phyloP scores from a whole-genome alignment of 768 basidiomycete genomes.

The Pisolithus microcarpus region DNA sequence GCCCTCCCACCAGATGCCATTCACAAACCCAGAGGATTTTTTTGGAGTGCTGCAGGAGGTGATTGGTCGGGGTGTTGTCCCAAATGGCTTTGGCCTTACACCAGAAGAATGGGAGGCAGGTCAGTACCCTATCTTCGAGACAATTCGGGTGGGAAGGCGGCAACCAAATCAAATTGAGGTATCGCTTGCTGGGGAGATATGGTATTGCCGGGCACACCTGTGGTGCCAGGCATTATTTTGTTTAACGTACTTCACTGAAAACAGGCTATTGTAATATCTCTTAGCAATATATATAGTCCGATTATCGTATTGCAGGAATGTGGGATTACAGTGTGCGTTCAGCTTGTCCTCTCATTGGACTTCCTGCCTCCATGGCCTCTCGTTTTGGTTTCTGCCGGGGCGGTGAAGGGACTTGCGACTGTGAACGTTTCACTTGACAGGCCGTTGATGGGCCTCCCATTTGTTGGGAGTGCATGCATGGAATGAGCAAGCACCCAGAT shows the following conservation, averaged over 20 bases:
- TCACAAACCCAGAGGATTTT: conserved; percentile 6
- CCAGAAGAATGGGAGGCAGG: conserved; percentile 12
- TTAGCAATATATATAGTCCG: neutral
- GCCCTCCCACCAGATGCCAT: conserved; percentile 4
- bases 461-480: neutral
- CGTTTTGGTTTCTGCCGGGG: neutral
- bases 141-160: neutral
- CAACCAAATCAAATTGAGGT: conserved; percentile 3
- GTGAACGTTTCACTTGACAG: neutral
- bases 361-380: neutral
- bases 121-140: conserved; percentile 8
- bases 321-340: no score
- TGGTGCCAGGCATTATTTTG: conserved; percentile 11
- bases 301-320: neutral
- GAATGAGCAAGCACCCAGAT: neutral
- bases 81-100: conserved; percentile 8
- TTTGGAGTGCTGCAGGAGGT: neutral
- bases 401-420: neutral
- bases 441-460: neutral
- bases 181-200: conserved; percentile 3
- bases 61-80: neutral
- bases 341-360: neutral
- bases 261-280: neutral
- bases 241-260: neutral
- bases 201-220: conserved; percentile 5